These are phyloP conservation scores for Apiotrichum porosum DNA, from an alignment of 1,284 basidiomycete genomes.

Conservation along the genomic window DNA sequence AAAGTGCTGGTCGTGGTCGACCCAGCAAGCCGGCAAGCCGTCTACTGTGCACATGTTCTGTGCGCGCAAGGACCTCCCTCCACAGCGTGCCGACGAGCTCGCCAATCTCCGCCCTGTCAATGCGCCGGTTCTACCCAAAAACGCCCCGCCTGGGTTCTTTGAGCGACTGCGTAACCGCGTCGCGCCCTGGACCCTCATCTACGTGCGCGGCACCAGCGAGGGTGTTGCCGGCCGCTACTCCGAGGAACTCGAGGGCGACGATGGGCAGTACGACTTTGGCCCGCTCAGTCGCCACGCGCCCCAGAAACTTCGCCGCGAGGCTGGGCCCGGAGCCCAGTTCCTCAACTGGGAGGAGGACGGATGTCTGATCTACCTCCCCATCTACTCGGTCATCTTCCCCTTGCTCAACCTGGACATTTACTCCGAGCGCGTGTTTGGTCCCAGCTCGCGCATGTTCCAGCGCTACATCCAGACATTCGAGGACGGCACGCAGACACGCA, in stretches of 20 bases:
- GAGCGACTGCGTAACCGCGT: slow-evolving; percentile 21
- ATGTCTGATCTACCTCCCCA: slow-evolving; percentile 33
- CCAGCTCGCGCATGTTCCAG: slow-evolving; percentile 25
- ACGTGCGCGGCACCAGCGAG: slow-evolving; percentile 36
- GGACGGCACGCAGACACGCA: slow-evolving; percentile 30
- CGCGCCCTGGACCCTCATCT: slow-evolving; percentile 38
- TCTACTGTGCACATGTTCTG: slow-evolving; percentile 43
- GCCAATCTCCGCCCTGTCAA: slow-evolving; percentile 23
- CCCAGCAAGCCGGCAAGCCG: slow-evolving; percentile 27
- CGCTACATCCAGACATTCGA: slow-evolving; percentile 25
- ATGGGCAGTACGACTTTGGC: slow-evolving; percentile 41
- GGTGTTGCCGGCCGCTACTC: slow-evolving; percentile 44
- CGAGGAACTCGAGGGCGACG: slow-evolving; percentile 44
- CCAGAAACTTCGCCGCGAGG: slow-evolving; percentile 10
- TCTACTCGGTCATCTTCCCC: slow-evolving; percentile 34
- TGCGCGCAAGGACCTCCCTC: slow-evolving; percentile 23
- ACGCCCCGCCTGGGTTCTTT: slow-evolving; percentile 16
- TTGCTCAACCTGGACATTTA: slow-evolving; percentile 22
- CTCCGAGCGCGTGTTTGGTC: slow-evolving; percentile 21
- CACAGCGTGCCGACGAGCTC: slow-evolving; percentile 14
- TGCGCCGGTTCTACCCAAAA: background rate
- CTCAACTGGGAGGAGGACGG: slow-evolving; percentile 39
- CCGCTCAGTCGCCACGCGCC: slow-evolving; percentile 23
- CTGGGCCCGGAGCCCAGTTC: slow-evolving; percentile 20
- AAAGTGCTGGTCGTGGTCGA: slow-evolving; percentile 40